Evolutionary conservation across 768 basidiomycete genomes (phyloP).

Genomic region (Podaxis rugospora): DNA sequence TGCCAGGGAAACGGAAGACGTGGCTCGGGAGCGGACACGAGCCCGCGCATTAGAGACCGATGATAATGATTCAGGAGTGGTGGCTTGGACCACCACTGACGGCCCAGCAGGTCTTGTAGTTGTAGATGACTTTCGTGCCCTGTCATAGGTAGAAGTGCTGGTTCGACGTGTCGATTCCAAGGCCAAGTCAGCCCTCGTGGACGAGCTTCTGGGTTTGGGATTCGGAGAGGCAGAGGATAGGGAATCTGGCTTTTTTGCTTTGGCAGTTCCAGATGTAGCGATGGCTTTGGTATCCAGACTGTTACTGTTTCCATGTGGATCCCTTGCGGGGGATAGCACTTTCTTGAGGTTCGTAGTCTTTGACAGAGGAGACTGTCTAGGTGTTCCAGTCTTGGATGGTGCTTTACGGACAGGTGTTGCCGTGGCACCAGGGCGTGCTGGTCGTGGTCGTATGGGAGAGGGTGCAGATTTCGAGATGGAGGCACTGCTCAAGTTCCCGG

Average conservation of each 20-base stretch:
- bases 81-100: conserved; percentile 9
- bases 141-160: conserved; percentile 9
- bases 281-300: conserved; percentile 8
- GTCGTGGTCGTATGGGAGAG: conserved; percentile 4
- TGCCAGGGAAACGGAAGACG: conserved; percentile 25
- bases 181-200: conserved; percentile 17
- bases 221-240: neutral
- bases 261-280: conserved; percentile 10
- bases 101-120: neutral
- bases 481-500: neutral
- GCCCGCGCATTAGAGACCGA: conserved; percentile 12
- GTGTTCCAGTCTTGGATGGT: conserved; percentile 10
- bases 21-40: conserved; percentile 19
- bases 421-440: conserved; percentile 16
- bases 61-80: conserved; percentile 16
- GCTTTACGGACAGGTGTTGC: conserved; percentile 4
- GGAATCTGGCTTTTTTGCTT: conserved; percentile 14
- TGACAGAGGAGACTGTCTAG: neutral
- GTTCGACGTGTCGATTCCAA: conserved; percentile 21
- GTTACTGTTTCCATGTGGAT: conserved; percentile 32
- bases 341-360: conserved; percentile 19
- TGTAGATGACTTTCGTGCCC: conserved; percentile 20
- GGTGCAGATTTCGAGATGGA: neutral
- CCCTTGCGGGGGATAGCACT: conserved; percentile 34
- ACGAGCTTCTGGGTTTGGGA: neutral